Evolutionary conservation across 2,329 filamentous ascomycete genomes (phyloP), one percentile per base, ranked within the genome.

Genomic region (Tolypocladium tundrense): DNA sequence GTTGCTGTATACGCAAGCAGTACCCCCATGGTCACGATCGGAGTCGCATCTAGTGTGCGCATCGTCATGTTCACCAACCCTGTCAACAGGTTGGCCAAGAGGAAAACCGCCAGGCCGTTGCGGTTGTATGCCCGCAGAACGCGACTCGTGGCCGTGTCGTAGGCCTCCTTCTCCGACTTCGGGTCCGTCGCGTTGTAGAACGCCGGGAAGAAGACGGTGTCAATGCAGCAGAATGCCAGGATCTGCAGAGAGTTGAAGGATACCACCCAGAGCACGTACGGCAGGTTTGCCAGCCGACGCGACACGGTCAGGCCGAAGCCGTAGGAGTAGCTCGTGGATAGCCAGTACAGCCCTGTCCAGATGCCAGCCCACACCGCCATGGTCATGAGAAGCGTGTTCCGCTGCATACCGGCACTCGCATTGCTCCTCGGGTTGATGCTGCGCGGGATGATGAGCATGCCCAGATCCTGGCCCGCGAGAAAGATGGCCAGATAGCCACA

Each of bases 401-500:
- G 77, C 66, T 83, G 82, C 57, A 75, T 67, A 61, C 74, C 67
- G 57, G 74, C 69, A 62, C 74, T 68, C 60, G 74, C 65, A 65
- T 73, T 66, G 67, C 73, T 75, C 61, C 73, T 75, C 59, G 73
- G 67, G 61, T 69, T 74, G 65, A 80, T 68, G 68, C 71, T 75
- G 59, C 85, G 72, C 3, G 90, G 90, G 42, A 97, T 82, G 59
- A 94, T 82, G 60, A 87, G 83, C 73, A 92, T 86, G 54, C 94
- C 94, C 21, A 87, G 83, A 45, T 89, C 88, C 69, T 95, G 91
- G 4, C 94, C 94, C 0, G 90, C 86, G 43, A 99, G 83, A 72
- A 97, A 99, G 59, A 99, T 97, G 53, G 93, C 88, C 52, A 99
- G 81, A 69, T 99, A 99, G 5, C 94, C 94, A 54, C 90, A 74